Evolutionary conservation across 2,329 filamentous ascomycete species (phyloP).

Genomic region (Colletotrichum siamense): DNA sequence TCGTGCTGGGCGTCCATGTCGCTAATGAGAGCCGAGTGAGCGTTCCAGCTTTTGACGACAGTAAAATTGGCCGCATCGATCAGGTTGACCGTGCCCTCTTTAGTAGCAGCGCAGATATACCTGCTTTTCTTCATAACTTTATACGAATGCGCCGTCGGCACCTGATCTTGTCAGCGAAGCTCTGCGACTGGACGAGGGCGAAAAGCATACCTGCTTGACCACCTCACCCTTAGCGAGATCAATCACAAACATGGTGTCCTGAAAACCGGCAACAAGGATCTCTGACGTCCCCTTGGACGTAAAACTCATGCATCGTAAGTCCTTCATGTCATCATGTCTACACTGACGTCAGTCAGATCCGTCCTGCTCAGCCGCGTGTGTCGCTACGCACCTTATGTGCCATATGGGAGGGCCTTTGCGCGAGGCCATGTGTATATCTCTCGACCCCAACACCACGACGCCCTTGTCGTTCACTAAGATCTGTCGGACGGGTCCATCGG

Average conservation of each 20-base stretch:
- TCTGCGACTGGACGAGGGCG: not conserved
- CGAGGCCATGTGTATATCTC: slow-evolving; percentile 87
- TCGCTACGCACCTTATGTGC: slow-evolving; percentile 73
- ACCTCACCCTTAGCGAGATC: slow-evolving; percentile 75
- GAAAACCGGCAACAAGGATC: slow-evolving; percentile 85
- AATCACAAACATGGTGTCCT: slow-evolving; percentile 83
- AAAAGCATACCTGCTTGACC: slow-evolving; percentile 62
- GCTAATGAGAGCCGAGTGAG: slow-evolving; percentile 86
- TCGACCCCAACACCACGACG: slow-evolving; percentile 81
- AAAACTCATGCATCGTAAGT: slow-evolving; percentile 94
- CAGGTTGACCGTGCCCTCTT: slow-evolving; percentile 82
- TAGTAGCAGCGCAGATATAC: slow-evolving; percentile 91
- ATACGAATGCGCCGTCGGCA: slow-evolving; percentile 78
- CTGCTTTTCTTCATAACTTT: slow-evolving; percentile 91
- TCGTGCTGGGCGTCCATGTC: slow-evolving; percentile 98
- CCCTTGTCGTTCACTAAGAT: slow-evolving; percentile 92
- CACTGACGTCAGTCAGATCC: slow-evolving; percentile 1
- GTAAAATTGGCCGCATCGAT: slow-evolving; percentile 80
- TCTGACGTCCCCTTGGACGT: slow-evolving; percentile 84
- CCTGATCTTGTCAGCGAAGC: slow-evolving; percentile 47
- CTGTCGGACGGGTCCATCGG: slow-evolving; percentile 84
- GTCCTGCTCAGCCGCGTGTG: not conserved
- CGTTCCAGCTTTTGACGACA: slow-evolving; percentile 86
- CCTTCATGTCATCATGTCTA: slow-evolving; percentile 78
- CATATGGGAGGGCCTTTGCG: slow-evolving; percentile 85